Evolutionary conservation across 148 eudicot species (phyloP).

Genomic region (Rhododendron griersonianum): DNA sequence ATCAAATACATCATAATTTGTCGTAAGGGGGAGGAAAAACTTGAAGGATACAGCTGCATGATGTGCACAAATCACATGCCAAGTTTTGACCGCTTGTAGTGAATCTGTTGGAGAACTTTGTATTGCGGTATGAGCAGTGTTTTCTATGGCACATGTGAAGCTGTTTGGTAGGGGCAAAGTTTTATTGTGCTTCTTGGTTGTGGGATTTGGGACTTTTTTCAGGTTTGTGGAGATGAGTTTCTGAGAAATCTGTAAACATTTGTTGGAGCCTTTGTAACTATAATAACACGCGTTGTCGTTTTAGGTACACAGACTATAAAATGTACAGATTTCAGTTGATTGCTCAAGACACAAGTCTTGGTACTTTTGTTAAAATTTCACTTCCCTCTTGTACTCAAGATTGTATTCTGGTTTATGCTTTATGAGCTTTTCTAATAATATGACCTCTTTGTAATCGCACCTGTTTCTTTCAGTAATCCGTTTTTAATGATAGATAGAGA

Average conservation of each 20-base stretch:
- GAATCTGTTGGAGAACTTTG: constrained; percentile 8
- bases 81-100: constrained; percentile 28
- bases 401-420: not conserved
- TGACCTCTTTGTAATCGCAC: not conserved
- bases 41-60: constrained; percentile 21
- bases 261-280: constrained; percentile 28
- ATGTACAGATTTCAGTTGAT: constrained; percentile 45
- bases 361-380: not conserved
- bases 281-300: constrained; percentile 21
- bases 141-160: not conserved
- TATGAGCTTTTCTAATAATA: not conserved
- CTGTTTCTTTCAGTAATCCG: not conserved
- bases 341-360: constrained; percentile 24
- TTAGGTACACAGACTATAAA: constrained; percentile 17
- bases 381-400: not conserved
- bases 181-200: not conserved
- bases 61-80: constrained; percentile 27
- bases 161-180: not conserved
- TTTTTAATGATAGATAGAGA: not conserved
- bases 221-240: constrained; percentile 7
- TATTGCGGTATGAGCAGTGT: not conserved
- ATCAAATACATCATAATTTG: constrained; percentile 6
- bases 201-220: constrained; percentile 23
- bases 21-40: not conserved
- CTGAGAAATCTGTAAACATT: constrained; percentile 24